Evolutionary conservation across 495 filamentous ascomycete genomes (phyloP).

Genomic region (Podospora australis): DNA sequence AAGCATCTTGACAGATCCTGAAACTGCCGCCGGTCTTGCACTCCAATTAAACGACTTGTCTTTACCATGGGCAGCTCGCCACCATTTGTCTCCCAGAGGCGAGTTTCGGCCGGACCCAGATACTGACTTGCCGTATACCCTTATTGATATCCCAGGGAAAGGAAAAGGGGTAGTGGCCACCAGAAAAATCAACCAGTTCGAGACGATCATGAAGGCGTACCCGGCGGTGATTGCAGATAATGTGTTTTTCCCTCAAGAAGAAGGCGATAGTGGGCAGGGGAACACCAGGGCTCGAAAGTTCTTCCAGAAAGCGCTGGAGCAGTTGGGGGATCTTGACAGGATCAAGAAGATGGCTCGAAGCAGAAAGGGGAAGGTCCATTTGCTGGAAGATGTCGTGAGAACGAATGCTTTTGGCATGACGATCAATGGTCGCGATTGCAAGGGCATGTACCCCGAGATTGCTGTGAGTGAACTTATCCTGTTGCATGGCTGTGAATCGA

Average conservation of each 20-base stretch:
- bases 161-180: slow-evolving; percentile 30
- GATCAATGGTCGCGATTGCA: slow-evolving; percentile 18
- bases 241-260: slow-evolving; percentile 18
- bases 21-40: slow-evolving; percentile 22
- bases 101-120: not conserved
- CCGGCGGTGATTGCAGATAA: slow-evolving; percentile 26
- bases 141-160: slow-evolving; percentile 19
- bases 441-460: slow-evolving; percentile 32
- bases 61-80: slow-evolving; percentile 8
- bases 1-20: slow-evolving; percentile 22
- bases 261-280: slow-evolving; percentile 5
- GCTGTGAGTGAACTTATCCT: slow-evolving; percentile 26
- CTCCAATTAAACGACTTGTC: slow-evolving; percentile 13
- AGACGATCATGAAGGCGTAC: slow-evolving; percentile 24
- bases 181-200: slow-evolving; percentile 20
- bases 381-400: slow-evolving; percentile 28
- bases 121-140: slow-evolving; percentile 16
- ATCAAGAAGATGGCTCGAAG: slow-evolving; percentile 51
- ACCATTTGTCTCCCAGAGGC: slow-evolving; percentile 11
- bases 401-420: slow-evolving; percentile 31
- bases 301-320: slow-evolving; percentile 21
- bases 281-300: slow-evolving; percentile 11
- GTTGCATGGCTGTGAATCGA: too few relatives aligned
- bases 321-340: slow-evolving; percentile 22
- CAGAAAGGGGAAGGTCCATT: slow-evolving; percentile 32